Evolutionary conservation across 2,329 filamentous ascomycete genomes (phyloP).

Genomic region (Talaromyces verruculosus): DNA sequence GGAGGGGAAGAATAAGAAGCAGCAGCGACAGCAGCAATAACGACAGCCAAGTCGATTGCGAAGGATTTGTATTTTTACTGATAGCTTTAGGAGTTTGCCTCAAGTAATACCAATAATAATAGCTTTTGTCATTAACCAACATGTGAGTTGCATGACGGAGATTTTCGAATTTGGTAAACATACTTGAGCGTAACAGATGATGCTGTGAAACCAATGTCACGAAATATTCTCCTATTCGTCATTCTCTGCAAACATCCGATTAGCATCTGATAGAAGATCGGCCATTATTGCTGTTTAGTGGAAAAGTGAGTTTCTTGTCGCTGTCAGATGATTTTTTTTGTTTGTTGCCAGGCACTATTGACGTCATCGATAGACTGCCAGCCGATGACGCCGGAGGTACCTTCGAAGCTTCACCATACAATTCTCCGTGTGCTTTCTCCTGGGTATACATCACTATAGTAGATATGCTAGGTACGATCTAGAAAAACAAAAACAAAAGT

Average conservation of each 20-base stretch:
- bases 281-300: not conserved
- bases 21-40: not conserved
- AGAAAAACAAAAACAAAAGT: not conserved
- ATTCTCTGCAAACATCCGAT: not conserved
- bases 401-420: not conserved
- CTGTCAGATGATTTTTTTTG: not conserved
- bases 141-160: not conserved
- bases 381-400: slow-evolving; percentile 4
- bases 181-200: not conserved
- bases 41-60: not conserved
- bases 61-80: not conserved
- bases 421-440: not conserved
- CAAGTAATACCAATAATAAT: not conserved
- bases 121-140: not conserved
- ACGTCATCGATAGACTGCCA: not conserved
- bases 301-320: not conserved
- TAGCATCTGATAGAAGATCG: not conserved
- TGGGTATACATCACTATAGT: not conserved
- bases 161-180: not conserved
- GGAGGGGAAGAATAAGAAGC: slow-evolving; percentile 35
- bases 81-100: not conserved
- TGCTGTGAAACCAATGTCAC: not conserved
- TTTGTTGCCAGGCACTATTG: slow-evolving; percentile 7
- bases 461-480: not conserved
- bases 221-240: not conserved